A percentile compares a stretch with the other conserved stretches of the same genome.
Conservation (phyloP, 1,139 yeast genomes). For the Debaryomyces udenii region DNA sequence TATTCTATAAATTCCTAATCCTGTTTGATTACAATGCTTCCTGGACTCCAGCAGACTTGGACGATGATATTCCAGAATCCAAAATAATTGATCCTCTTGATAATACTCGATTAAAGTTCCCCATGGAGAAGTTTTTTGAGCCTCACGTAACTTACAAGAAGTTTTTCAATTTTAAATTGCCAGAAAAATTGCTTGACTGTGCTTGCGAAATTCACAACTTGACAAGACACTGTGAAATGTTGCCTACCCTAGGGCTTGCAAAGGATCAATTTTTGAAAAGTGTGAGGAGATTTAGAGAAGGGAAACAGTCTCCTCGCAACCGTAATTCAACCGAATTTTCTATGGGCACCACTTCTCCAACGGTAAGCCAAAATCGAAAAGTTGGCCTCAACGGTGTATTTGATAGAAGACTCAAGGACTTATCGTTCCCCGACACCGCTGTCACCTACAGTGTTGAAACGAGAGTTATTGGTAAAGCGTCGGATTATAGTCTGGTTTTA, state of each 20-base stretch:
- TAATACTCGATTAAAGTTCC: conserved; percentile 31
- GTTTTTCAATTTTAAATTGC: conserved; percentile 43
- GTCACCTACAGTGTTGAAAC: conserved; percentile 42
- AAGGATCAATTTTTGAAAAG: conserved; percentile 31
- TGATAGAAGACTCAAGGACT: conserved; percentile 34
- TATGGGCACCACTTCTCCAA: conserved; percentile 5
- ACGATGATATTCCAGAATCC: conserved; percentile 29
- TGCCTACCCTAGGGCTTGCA: conserved; percentile 39
- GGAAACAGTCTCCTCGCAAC: conserved; percentile 7
- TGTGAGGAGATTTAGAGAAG: conserved; percentile 33
- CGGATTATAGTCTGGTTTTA: conserved; percentile 29
- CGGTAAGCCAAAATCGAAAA: conserved; percentile 1
- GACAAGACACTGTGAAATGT: conserved; percentile 40
- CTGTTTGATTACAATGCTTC: conserved; percentile 49
- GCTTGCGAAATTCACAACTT: conserved; percentile 37
- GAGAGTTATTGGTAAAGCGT: conserved; percentile 38
- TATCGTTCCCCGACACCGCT: conserved; percentile 34
- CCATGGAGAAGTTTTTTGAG: conserved; percentile 29
- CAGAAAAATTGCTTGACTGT: conserved; percentile 40
- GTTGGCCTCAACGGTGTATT: conserved; percentile 16
- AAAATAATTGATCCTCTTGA: conserved; percentile 35
- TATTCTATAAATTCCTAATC: conserved; percentile 29
- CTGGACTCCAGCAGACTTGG: conserved; percentile 43
- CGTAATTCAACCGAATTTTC: conserved; percentile 12
- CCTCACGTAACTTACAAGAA: conserved; percentile 43